Evolutionary conservation across 192 early-diverging fungal genomes (phyloP).

Genomic region (Rhizoclosmatium globosum): DNA sequence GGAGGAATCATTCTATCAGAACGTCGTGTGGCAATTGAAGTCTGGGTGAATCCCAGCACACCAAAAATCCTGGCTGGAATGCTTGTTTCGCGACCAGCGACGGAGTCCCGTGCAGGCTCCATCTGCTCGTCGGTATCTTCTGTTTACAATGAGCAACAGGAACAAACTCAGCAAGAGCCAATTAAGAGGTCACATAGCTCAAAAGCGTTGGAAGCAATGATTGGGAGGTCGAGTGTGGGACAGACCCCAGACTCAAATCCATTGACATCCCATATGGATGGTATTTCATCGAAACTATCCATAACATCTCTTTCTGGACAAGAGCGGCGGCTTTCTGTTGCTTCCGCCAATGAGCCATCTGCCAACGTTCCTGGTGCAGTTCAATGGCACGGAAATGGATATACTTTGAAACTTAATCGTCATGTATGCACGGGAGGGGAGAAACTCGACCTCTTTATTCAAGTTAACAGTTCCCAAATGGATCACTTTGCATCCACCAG

Average conservation of each 20-base stretch:
- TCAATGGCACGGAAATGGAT: slow-evolving; percentile 20
- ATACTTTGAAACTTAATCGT: not conserved
- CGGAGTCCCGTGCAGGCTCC: not conserved
- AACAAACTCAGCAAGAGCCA: not conserved
- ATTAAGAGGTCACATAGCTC: not conserved
- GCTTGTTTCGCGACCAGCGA: slow-evolving; percentile 11
- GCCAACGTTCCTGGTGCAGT: not conserved
- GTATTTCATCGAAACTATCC: too few species aligned
- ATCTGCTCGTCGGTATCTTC: not conserved
- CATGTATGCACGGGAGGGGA: slow-evolving; percentile 28
- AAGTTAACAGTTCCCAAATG: not conserved
- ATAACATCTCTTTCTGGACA: too few species aligned
- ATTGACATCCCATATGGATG: too few species aligned
- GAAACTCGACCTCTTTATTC: slow-evolving; percentile 1
- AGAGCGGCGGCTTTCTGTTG: not conserved
- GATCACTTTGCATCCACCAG: not conserved
- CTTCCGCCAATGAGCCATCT: not conserved
- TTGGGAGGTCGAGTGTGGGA: too few species aligned
- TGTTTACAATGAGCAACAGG: not conserved
- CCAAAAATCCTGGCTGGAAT: slow-evolving; percentile 33
- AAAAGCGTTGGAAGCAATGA: not conserved
- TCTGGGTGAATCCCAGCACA: slow-evolving; percentile 35
- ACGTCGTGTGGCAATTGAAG: slow-evolving; percentile 36
- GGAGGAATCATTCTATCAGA: slow-evolving; percentile 24
- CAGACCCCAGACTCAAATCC: too few species aligned